These are phyloP conservation scores for Syncephalastrum monosporum DNA, from an alignment of 371 early-diverging fungal genomes.

Conservation along the genomic window DNA sequence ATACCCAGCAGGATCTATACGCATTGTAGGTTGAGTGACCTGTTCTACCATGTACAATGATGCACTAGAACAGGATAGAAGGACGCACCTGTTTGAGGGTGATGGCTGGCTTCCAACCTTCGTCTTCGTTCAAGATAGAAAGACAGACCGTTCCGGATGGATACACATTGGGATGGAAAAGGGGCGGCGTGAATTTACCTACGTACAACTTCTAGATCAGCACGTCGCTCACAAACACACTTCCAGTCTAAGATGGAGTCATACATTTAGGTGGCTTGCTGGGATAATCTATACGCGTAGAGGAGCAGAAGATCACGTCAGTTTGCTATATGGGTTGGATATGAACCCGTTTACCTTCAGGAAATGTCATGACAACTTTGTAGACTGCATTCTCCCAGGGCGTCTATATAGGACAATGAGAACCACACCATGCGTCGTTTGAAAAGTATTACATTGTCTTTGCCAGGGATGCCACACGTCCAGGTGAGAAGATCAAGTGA, in stretches of 20 bases:
- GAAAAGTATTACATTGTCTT: conserved; percentile 51
- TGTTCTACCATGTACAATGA: no score
- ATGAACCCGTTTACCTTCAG: conserved; percentile 63
- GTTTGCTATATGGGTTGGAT: not conserved
- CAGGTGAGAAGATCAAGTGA: conserved; percentile 87
- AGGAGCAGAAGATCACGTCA: not conserved
- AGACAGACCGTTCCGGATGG: conserved; percentile 99
- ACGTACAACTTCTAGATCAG: not conserved
- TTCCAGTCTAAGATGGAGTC: not conserved
- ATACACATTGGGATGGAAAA: conserved; percentile 99
- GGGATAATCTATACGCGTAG: conserved; percentile 63
- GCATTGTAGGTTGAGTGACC: not conserved
- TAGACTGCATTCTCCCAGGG: conserved; percentile 97
- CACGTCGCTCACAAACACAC: not conserved
- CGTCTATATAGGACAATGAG: conserved; percentile 55
- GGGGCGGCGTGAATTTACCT: conserved; percentile 85
- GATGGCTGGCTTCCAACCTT: conserved; percentile 98
- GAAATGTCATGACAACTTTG: conserved; percentile 88
- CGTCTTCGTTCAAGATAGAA: conserved; percentile 96
- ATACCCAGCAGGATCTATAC: conserved; percentile 81
- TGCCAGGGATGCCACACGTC: conserved; percentile 96
- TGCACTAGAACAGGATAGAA: not conserved
- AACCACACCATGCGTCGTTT: not conserved
- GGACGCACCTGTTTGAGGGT: conserved; percentile 91
- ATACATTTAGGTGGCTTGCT: conserved; percentile 86